Percentiles rank a stretch among this genome's conserved stretches.
These are phyloP conservation scores for Boechera divaricarpa DNA, from an alignment of 345 rosid species.

Conservation along the genomic window DNA sequence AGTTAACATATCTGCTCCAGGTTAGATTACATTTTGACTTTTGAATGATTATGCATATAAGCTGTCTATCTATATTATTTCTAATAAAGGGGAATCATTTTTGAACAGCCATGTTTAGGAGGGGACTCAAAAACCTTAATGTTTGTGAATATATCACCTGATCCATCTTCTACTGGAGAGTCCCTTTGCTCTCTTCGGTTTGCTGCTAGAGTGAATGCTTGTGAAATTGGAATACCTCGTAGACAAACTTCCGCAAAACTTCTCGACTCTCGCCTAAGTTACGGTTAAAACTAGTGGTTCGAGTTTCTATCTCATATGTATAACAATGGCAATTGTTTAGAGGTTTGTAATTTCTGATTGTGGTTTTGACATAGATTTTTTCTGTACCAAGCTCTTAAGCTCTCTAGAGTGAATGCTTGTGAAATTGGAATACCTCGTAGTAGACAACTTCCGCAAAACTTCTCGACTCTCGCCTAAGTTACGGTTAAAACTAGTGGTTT, in stretches of 20 bases:
- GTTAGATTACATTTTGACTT: slow-evolving; percentile 44
- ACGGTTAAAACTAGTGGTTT: too few species aligned
- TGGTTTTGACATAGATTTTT: slow-evolving; percentile 27
- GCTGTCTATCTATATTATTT: neutral
- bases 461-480: too few species aligned
- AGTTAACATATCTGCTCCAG: slow-evolving; percentile 93
- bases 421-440: too few species aligned
- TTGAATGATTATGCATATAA: slow-evolving; percentile 3
- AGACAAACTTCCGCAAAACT: slow-evolving; percentile 57
- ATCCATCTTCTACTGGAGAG: slow-evolving; percentile 72
- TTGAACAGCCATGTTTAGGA: slow-evolving; percentile 83
- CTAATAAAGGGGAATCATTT: slow-evolving; percentile 3
- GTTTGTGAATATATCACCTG: slow-evolving; percentile 89
- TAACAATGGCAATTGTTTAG: slow-evolving; percentile 21
- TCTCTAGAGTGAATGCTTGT: neutral
- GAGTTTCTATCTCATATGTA: slow-evolving; percentile 6
- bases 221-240: slow-evolving; percentile 85
- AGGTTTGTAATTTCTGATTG: slow-evolving; percentile 37
- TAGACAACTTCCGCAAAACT: too few species aligned
- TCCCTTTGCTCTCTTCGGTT: slow-evolving; percentile 86
- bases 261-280: slow-evolving; percentile 57
- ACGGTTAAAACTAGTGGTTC: slow-evolving; percentile 33
- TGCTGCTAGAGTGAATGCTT: slow-evolving; percentile 86
- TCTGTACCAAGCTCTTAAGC: slow-evolving; percentile 23
- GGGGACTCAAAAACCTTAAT: slow-evolving; percentile 89